Evolutionary conservation across 306 rosid genomes (phyloP).

Genomic region (Betula pendula): DNA sequence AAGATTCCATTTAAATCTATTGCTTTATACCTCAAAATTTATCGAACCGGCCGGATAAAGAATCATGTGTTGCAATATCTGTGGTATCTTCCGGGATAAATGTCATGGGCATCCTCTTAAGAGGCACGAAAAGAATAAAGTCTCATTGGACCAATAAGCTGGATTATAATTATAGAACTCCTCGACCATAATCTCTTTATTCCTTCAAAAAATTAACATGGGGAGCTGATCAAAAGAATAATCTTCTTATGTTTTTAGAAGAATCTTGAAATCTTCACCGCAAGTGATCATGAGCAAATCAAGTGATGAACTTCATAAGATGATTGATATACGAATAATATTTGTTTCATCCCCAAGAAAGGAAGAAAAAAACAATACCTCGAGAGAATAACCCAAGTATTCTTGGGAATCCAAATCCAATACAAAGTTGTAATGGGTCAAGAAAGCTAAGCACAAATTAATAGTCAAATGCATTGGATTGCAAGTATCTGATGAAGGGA

Average conservation of each 20-base stretch:
- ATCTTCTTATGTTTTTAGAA: not conserved
- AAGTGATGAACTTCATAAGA: not conserved
- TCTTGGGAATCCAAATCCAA: too few species aligned
- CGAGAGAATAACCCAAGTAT: too few species aligned
- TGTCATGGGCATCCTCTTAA: conserved; percentile 3
- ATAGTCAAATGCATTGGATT: not conserved
- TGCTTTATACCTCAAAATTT: too few species aligned
- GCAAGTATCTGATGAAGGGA: not conserved
- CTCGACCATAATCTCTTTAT: not conserved
- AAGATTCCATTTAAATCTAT: too few species aligned
- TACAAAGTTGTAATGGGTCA: not conserved
- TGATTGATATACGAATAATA: not conserved
- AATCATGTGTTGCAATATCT: too few species aligned
- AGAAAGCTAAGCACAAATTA: not conserved
- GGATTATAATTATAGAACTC: too few species aligned
- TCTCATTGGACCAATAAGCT: conserved; percentile 1
- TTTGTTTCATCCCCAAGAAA: too few species aligned
- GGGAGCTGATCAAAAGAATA: not conserved
- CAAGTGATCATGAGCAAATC: conserved; percentile 13
- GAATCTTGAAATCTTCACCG: conserved; percentile 6
- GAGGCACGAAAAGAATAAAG: conserved; percentile 22
- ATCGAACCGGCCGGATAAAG: too few species aligned
- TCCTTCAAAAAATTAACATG: conserved; percentile 16
- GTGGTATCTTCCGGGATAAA: not conserved
- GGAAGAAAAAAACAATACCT: too few species aligned